Percentiles rank a stretch among this genome's conserved stretches.
These are phyloP conservation scores for Microstegium vimineum DNA, from an alignment of 176 grass and related monocot genomes.

Conservation along the genomic window DNA sequence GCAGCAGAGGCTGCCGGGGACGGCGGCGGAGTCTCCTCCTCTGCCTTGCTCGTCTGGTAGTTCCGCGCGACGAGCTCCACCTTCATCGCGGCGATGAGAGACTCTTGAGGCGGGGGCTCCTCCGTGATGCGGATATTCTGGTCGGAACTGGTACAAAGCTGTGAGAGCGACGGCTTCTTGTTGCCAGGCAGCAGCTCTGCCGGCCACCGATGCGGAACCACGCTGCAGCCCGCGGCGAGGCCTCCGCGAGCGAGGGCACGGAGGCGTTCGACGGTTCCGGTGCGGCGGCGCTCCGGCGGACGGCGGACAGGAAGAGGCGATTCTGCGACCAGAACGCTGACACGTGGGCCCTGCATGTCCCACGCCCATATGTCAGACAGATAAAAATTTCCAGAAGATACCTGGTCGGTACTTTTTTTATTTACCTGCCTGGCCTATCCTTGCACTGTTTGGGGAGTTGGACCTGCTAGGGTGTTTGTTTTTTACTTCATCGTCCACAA, in stretches of 20 bases:
- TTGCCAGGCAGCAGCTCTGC: neutral
- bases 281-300: conserved; percentile 14
- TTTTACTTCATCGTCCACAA: too few species aligned
- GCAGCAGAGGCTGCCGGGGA: neutral
- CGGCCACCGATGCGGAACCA: neutral
- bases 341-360: neutral
- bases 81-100: conserved; percentile 27
- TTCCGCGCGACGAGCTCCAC: conserved; percentile 23
- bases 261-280: neutral
- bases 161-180: neutral
- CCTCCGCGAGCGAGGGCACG: too few species aligned
- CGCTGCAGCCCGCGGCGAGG: neutral
- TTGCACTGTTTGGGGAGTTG: too few species aligned
- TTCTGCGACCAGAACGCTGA: neutral
- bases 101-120: neutral
- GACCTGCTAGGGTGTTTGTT: too few species aligned
- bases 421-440: neutral
- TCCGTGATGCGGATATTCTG: conserved; percentile 25
- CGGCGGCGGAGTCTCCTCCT: conserved; percentile 33
- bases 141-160: neutral
- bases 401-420: neutral
- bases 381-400: neutral
- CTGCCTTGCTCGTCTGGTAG: neutral
- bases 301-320: neutral
- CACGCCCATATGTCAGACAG: neutral